A percentile compares a stretch with the other conserved stretches of the same genome.
Evolutionary conservation across 345 rosid species (phyloP).

Genomic region (Hibiscus trionum): DNA sequence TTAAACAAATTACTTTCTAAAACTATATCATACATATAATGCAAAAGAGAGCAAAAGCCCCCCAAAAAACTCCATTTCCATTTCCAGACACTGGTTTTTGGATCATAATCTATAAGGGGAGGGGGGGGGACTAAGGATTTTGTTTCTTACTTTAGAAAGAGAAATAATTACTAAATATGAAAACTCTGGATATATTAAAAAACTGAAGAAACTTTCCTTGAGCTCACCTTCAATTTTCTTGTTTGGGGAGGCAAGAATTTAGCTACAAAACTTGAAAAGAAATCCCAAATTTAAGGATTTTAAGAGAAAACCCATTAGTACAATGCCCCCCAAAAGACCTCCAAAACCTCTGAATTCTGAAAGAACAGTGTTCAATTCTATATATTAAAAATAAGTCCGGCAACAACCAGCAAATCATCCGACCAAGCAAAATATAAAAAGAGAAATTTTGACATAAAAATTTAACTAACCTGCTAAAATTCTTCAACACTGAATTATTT

Average conservation of each 20-base stretch:
- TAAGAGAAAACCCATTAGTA: neutral
- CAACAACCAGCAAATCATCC: neutral
- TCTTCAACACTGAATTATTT: neutral
- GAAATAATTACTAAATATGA: neutral
- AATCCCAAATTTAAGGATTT: neutral
- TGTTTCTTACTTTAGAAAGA: neutral
- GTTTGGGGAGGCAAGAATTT: neutral
- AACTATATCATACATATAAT: neutral
- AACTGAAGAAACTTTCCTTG: neutral
- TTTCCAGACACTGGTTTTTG: neutral
- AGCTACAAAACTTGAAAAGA: neutral
- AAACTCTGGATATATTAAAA: neutral
- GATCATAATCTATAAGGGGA: neutral
- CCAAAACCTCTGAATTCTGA: neutral
- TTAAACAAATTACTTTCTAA: neutral
- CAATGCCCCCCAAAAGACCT: neutral
- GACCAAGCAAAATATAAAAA: neutral
- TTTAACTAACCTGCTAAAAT: too few species aligned
- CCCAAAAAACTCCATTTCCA: neutral
- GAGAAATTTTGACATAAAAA: neutral
- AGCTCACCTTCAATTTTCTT: slow-evolving; percentile 13
- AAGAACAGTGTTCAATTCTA: neutral
- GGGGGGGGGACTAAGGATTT: neutral
- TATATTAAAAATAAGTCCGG: neutral
- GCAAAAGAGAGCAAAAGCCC: neutral